phyloP scores from a whole-genome alignment of 805 yeast genomes.

The Monosporozyma yasuniensis region DNA sequence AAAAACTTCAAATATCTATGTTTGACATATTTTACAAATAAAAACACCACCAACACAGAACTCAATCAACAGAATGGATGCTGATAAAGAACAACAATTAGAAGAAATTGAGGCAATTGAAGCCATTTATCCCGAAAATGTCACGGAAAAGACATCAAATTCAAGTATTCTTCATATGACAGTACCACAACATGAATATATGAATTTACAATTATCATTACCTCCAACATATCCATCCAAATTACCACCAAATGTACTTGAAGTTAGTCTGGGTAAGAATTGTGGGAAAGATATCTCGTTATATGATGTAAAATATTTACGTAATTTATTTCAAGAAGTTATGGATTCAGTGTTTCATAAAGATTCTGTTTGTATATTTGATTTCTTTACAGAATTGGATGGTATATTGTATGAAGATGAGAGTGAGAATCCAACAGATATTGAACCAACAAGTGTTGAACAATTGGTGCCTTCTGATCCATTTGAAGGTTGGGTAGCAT shows the following conservation, averaged over 20 bases:
- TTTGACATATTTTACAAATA: background rate
- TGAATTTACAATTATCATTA: conserved; percentile 59
- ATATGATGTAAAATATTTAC: conserved; percentile 41
- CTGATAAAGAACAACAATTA: conserved; percentile 16
- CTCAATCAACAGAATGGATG: background rate
- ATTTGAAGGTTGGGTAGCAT: conserved; percentile 63
- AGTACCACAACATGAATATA: conserved; percentile 54
- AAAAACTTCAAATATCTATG: background rate
- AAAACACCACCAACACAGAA: background rate
- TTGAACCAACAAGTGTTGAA: conserved; percentile 7
- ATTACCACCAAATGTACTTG: conserved; percentile 53
- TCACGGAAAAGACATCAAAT: conserved; percentile 30
- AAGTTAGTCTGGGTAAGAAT: conserved; percentile 31
- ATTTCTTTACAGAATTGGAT: conserved; percentile 60
- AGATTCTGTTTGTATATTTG: conserved; percentile 75
- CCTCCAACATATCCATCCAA: conserved; percentile 60
- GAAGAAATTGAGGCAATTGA: conserved; percentile 79
- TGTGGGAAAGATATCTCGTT: conserved; percentile 21
- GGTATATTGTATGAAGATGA: conserved; percentile 37
- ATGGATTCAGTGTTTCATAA: conserved; percentile 42
- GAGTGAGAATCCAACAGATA: conserved; percentile 13
- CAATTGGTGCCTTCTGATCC: conserved; percentile 33
- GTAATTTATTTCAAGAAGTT: conserved; percentile 40
- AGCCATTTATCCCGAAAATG: conserved; percentile 72
- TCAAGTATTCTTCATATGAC: conserved; percentile 36